A percentile compares a stretch with the other conserved stretches of the same genome.
Evolutionary conservation across 2,329 filamentous ascomycete species (phyloP).

Genomic region (Ophiostoma sp.): DNA sequence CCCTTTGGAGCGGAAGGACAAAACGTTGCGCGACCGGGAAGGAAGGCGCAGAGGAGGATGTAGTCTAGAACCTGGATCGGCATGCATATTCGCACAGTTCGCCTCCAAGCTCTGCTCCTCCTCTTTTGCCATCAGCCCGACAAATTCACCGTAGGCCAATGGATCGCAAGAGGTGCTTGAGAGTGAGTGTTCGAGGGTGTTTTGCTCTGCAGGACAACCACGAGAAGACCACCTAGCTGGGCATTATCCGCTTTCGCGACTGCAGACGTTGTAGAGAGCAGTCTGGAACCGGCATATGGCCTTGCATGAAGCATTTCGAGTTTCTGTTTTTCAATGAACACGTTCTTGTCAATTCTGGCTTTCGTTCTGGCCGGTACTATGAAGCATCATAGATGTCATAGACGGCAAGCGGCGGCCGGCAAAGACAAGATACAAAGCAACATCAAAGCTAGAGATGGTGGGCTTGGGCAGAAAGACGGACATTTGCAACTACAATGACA

Average conservation of each 20-base stretch:
- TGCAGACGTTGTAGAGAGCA: background rate
- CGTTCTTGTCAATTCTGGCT: background rate
- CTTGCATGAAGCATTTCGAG: background rate
- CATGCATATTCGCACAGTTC: background rate
- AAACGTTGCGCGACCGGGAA: background rate
- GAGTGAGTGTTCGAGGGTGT: background rate
- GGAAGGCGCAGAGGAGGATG: background rate
- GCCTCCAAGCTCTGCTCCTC: background rate
- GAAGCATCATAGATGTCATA: background rate
- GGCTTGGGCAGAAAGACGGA: background rate
- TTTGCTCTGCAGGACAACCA: background rate
- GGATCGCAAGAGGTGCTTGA: background rate
- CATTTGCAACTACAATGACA: background rate
- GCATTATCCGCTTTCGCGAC: background rate
- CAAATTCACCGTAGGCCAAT: background rate
- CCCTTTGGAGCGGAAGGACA: background rate
- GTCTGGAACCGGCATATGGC: background rate
- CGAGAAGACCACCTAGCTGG: background rate
- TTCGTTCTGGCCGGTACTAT: background rate
- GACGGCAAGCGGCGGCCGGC: background rate
- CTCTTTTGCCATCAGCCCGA: background rate
- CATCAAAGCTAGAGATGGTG: background rate
- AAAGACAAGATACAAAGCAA: background rate
- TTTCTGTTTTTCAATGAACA: background rate
- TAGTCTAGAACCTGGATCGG: background rate